Evolutionary conservation across 108 stramenopile genomes (phyloP), one percentile per base, ranked within the genome.

Genomic region (Fragilaria crotonensis): DNA sequence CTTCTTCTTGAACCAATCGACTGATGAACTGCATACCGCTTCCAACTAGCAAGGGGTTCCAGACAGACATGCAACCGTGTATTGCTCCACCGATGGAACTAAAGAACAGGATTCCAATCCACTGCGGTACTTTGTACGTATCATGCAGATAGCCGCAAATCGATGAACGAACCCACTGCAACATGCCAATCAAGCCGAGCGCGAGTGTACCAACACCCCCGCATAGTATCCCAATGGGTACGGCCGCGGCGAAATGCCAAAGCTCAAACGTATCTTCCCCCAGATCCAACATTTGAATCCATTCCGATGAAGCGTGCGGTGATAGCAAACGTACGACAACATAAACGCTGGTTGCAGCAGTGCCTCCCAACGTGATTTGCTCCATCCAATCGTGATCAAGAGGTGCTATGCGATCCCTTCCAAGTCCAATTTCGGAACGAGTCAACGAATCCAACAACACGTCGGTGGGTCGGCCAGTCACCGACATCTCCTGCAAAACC

Each of bases 381-480:
- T 63, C 62, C 62, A 63, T 68, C 20, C 17, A 68, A 27, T 63
- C 62, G 58, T 66, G 60, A 30, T 61, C 45, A 46, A 46, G 45
- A n/a, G n/a, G n/a, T n/a, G n/a, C n/a, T n/a, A n/a, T n/a, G n/a
- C n/a, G n/a, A n/a, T n/a, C n/a, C n/a, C n/a, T n/a, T n/a, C n/a
- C n/a, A n/a, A n/a, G n/a, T n/a, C n/a, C n/a, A 19, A 46, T 21
- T 21, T 46, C 22, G 20, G 20, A 21, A 21, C 45, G 19, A 46
- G 19, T 46, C 4, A 4, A 46, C 23, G 23, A 18, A 2, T 52
- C 51, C 18, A 52, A 27, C 23, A 27, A 28, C 27, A 5, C 27
- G 18, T 26, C 51, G 2, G n/a, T 18, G 18, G 51, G 51, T 52
- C 51, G 51, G 23, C 51, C 26, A 23, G 23, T 18, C 18, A 52